Evolutionary conservation across 2,329 filamentous ascomycete genomes (phyloP).

Genomic region (Biscogniauxia marginata): DNA sequence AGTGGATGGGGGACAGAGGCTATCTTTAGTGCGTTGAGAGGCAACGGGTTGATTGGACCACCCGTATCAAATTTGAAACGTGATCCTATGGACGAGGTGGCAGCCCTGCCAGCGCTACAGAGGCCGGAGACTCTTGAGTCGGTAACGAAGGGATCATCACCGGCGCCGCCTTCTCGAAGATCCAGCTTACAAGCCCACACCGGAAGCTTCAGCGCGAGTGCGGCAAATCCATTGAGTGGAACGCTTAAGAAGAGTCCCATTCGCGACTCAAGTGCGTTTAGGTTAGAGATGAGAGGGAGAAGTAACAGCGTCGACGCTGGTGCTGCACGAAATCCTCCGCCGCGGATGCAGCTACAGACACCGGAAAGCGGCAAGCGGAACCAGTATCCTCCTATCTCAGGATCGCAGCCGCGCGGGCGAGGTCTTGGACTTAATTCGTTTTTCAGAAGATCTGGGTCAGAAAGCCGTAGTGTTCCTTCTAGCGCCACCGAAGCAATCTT

Average conservation of each 20-base stretch:
- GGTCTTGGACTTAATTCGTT: slow-evolving; percentile 47
- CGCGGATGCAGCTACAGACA: slow-evolving; percentile 28
- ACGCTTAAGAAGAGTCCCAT: slow-evolving; percentile 24
- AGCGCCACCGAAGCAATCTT: slow-evolving; percentile 17
- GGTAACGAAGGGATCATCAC: slow-evolving; percentile 33
- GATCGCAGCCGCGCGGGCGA: slow-evolving; percentile 41
- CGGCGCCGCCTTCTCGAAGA: slow-evolving; percentile 49
- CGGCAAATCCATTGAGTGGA: slow-evolving; percentile 14
- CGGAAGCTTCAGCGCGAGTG: slow-evolving; percentile 29
- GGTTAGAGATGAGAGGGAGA: slow-evolving; percentile 20
- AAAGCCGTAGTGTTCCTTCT: slow-evolving; percentile 25
- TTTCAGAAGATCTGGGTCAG: slow-evolving; percentile 50
- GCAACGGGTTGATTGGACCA: slow-evolving; percentile 32
- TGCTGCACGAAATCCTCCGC: slow-evolving; percentile 17
- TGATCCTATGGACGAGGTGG: slow-evolving; percentile 46
- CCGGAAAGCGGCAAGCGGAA: slow-evolving; percentile 28
- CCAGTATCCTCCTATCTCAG: slow-evolving; percentile 51
- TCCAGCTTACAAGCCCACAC: slow-evolving; percentile 54
- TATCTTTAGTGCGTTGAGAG: slow-evolving; percentile 45
- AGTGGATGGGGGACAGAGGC: slow-evolving; percentile 47
- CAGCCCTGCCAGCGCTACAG: slow-evolving; percentile 38
- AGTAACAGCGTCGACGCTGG: slow-evolving; percentile 30
- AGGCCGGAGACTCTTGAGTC: slow-evolving; percentile 34
- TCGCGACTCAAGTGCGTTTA: slow-evolving; percentile 13
- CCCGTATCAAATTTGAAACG: slow-evolving; percentile 34